Conservation (phyloP, 2,329 filamentous ascomycete genomes). For the Fusarium acutatum region DNA sequence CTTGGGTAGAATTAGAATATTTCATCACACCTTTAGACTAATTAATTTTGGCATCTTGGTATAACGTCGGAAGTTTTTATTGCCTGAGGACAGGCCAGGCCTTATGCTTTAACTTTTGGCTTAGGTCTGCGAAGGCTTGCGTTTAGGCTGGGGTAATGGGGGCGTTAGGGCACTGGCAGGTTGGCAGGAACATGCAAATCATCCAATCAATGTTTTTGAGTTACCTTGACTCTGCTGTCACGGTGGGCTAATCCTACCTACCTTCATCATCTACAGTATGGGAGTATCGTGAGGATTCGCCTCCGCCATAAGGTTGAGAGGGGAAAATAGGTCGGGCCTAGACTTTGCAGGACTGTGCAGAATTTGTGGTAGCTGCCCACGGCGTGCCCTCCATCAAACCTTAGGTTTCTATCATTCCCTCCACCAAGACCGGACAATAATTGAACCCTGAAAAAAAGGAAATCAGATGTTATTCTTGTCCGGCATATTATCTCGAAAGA, state of each 20-base stretch:
- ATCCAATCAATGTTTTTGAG: constrained; percentile 29
- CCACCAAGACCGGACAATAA: background rate
- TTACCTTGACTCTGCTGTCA: constrained; percentile 27
- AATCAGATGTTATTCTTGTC: background rate
- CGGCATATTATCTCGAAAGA: background rate
- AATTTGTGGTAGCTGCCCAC: background rate
- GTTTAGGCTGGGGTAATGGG: constrained; percentile 4
- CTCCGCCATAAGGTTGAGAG: background rate
- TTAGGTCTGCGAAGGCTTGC: background rate
- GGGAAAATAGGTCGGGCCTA: background rate
- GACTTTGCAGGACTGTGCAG: background rate
- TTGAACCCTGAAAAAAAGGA: constrained; percentile 14
- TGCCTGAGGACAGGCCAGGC: background rate
- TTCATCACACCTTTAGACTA: too few species aligned
- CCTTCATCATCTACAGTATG: background rate
- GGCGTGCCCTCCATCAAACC: background rate
- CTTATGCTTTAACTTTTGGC: background rate
- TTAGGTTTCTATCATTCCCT: background rate
- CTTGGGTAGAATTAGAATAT: background rate
- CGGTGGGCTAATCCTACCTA: constrained; percentile 26
- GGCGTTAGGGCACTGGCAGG: constrained; percentile 9
- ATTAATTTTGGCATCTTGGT: background rate
- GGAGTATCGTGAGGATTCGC: background rate
- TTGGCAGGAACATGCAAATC: constrained; percentile 15
- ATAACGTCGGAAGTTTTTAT: background rate